Evolutionary conservation across 2,329 filamentous ascomycete species (phyloP), one percentile per base, ranked within the genome.

Genomic region (Thermomyces lanuginosus): DNA sequence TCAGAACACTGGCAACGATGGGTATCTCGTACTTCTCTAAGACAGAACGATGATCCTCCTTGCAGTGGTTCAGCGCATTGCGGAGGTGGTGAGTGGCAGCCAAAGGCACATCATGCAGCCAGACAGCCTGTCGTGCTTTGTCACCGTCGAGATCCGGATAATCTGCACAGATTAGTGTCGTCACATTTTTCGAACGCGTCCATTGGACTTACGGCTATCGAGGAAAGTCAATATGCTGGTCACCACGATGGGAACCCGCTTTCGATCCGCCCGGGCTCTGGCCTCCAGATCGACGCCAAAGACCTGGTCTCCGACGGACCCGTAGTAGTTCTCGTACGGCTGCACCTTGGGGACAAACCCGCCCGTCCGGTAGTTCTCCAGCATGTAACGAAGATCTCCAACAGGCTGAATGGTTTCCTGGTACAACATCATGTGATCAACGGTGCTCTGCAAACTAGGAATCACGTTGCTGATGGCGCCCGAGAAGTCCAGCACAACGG

Each of bases 241-340:
- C 35, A 98, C 72, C 38, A 98, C 72, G 33, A 91, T 64, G 10
- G 89, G 89, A 12, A 98, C 89, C 26, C 89, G 78, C 59, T 98
- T 98, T 53, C 84, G 77, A 53, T 98, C 89, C 27, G 82, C 84
- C 39, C 86, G 69, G 23, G 89, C 89, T 39, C 89, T 69, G 19
- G 86, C 83, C 56, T 98, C 89, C n/a, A 98, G 70, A 46, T 98
- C 91, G 29, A 98, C 83, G 38, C 91, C 89, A 48, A 95, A 98
- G 1, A 82, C 92, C 64, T 95, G 84, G 48, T 93, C 84, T 50
- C 93, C 89, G 13, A 93, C 83, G 38, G 80, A 83, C 55, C 93
- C 93, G 62, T 98, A 98, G 58, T 98, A 98, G 53, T 95, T 98
- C 58, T 98, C 89, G 54, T 98, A 98, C 3, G 82, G 77, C 24